Base-by-base conservation (phyloP, 2,329 filamentous ascomycete genomes). In the Epichloe glyceriae region DNA sequence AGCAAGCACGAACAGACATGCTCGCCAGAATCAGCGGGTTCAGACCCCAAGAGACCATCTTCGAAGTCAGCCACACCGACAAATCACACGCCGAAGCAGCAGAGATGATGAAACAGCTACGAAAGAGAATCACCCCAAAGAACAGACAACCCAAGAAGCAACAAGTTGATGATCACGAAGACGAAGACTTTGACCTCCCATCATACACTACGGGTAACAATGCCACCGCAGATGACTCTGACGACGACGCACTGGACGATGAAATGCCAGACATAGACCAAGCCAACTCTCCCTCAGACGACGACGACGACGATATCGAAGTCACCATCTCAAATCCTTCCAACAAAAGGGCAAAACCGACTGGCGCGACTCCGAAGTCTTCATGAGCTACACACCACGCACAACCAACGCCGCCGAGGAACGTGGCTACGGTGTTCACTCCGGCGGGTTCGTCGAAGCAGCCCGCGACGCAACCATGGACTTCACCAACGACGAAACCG, bases 371-470 rank as follows among this genome's bases (percentile, higher is more conserved):
- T 78, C 83, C 0, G 90, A 96, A 43, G 81, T 93, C 59, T 98
- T 94, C 80, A 97, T 98, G 89, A 86, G 88, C 10, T 98, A 98
- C 74, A 87, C 82, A 1, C 93, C 93, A 0, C 83, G 86, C 54
- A 82, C 82, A 41, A 78, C 80, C 59, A 93, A 91, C 65, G 75
- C 85, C 4, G 87, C 85, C 49, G 91, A 97, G 69, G 89, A 96
- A 64, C 85, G 87, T 50, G 93, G 84, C 12, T 98, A 98, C 69
- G 89, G 90, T 56, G 89, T 98, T 17, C 88, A 94, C 67, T 86
- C 88, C 0, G 88, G 88, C 47, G 81, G 79, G 7, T 98, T 98
- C 70, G 78, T 94, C 45, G 83, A 89, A 61, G 88, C 87, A 6
- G 91, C 94, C n/a, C 80, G 88, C 58, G 80, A 81, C 57, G 88